Conservation (phyloP, 129 eudicot species). For the Chrysanthemum makinoi region DNA sequence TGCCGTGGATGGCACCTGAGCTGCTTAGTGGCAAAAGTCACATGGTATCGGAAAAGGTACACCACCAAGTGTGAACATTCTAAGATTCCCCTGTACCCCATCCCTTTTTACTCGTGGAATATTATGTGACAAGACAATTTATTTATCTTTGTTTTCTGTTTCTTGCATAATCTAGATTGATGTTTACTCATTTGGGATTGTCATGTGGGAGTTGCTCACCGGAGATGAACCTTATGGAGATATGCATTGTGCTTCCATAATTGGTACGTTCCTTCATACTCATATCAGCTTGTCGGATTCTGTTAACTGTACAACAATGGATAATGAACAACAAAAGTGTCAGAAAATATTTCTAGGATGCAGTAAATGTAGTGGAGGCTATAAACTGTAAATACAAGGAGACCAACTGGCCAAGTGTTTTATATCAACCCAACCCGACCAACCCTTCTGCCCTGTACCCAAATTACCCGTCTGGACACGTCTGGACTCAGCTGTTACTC, state of each 20-base stretch:
- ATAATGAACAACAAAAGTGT: neutral
- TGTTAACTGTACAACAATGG: neutral
- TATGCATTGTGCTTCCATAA: slow-evolving; percentile 91
- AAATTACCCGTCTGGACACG: neutral
- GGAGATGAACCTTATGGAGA: slow-evolving; percentile 96
- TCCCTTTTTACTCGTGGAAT: neutral
- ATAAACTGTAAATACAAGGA: neutral
- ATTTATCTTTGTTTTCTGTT: neutral
- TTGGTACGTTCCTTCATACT: slow-evolving; percentile 48
- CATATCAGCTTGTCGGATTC: neutral
- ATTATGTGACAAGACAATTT: neutral
- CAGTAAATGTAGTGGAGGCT: neutral
- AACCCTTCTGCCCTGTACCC: neutral
- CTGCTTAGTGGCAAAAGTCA: slow-evolving; percentile 91
- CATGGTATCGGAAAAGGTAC: slow-evolving; percentile 97
- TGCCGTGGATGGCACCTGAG: slow-evolving; percentile 99
- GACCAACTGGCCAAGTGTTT: neutral
- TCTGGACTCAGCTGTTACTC: too few relatives aligned
- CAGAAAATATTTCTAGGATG: neutral
- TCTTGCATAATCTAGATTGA: slow-evolving; percentile 57
- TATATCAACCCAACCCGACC: neutral
- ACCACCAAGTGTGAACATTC: neutral
- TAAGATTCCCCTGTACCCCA: neutral
- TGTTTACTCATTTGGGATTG: slow-evolving; percentile 95
- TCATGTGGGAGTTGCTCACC: slow-evolving; percentile 99